Conservation (phyloP, 2,329 filamentous ascomycete species). For the Botryotinia globosa region DNA sequence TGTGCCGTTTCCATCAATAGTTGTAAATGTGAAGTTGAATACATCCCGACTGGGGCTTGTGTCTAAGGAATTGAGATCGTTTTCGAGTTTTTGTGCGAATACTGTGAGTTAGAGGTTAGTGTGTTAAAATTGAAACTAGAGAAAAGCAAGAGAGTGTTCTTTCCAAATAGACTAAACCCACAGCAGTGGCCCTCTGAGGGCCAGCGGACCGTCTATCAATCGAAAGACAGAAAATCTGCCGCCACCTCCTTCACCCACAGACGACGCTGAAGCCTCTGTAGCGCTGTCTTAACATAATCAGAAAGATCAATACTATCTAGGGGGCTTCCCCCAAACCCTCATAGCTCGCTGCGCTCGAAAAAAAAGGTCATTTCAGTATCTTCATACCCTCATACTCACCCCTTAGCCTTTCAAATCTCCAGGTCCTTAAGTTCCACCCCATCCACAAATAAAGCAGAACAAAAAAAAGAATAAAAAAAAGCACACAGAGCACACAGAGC, state of each 20-base stretch:
- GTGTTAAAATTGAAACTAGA: not conserved
- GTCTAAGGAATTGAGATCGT: not conserved
- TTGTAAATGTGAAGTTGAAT: constrained; percentile 5
- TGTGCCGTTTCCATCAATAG: not conserved
- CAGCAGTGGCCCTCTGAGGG: not conserved
- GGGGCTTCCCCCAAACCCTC: not conserved
- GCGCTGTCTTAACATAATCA: not conserved
- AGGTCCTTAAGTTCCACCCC: no score
- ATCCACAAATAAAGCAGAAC: no score
- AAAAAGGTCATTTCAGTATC: not conserved
- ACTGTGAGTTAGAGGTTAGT: not conserved
- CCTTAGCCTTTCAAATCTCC: not conserved
- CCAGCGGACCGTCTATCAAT: not conserved
- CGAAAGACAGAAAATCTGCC: not conserved
- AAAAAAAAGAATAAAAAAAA: not conserved
- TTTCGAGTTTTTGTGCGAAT: constrained; percentile 9
- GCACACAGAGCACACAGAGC: no score
- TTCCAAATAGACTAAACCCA: constrained; percentile 26
- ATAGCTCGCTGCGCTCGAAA: not conserved
- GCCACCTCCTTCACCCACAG: not conserved
- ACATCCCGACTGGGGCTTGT: not conserved
- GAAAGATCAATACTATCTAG: not conserved
- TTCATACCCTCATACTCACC: not conserved
- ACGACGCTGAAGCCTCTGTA: not conserved
- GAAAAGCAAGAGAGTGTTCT: not conserved